Evolutionary conservation across 148 eudicot genomes (phyloP).

Genomic region (Rhododendron henanense): DNA sequence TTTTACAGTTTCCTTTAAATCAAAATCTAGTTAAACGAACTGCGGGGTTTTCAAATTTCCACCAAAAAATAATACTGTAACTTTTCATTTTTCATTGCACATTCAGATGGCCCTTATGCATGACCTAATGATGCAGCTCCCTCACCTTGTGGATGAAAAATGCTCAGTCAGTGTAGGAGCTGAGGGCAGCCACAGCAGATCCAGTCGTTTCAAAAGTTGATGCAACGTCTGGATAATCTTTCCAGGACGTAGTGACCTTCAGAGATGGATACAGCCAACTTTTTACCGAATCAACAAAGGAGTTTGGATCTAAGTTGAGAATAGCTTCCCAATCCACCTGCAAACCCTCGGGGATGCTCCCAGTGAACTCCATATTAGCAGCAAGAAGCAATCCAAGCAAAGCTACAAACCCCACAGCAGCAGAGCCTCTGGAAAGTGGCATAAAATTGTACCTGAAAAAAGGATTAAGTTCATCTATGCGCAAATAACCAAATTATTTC

Average conservation of each 20-base stretch:
- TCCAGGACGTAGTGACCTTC: constrained; percentile 82
- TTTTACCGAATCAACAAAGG: constrained; percentile 68
- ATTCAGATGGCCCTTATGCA: constrained; percentile 1
- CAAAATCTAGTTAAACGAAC: not conserved
- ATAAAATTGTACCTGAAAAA: constrained; percentile 86
- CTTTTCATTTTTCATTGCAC: not conserved
- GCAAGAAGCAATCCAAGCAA: constrained; percentile 88
- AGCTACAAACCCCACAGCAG: constrained; percentile 72
- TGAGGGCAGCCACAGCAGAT: constrained; percentile 87
- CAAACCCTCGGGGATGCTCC: constrained; percentile 77
- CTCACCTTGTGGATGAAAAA: constrained; percentile 12
- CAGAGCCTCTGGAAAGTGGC: constrained; percentile 95
- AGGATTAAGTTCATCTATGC: not conserved
- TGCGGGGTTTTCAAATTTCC: not conserved
- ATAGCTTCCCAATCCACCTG: constrained; percentile 99
- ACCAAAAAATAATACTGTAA: not conserved
- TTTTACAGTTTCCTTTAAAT: not conserved
- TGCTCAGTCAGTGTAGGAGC: constrained; percentile 58
- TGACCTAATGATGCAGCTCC: not conserved
- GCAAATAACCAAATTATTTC: not conserved
- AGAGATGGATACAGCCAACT: constrained; percentile 84
- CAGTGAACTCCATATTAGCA: constrained; percentile 98
- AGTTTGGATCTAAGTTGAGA: constrained; percentile 54
- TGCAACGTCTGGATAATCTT: constrained; percentile 81
- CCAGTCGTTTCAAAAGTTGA: constrained; percentile 87